Percentiles rank a stretch among this genome's conserved stretches.
phyloP scores from a whole-genome alignment of 1,284 basidiomycete genomes.

The Boletellus sp. region DNA sequence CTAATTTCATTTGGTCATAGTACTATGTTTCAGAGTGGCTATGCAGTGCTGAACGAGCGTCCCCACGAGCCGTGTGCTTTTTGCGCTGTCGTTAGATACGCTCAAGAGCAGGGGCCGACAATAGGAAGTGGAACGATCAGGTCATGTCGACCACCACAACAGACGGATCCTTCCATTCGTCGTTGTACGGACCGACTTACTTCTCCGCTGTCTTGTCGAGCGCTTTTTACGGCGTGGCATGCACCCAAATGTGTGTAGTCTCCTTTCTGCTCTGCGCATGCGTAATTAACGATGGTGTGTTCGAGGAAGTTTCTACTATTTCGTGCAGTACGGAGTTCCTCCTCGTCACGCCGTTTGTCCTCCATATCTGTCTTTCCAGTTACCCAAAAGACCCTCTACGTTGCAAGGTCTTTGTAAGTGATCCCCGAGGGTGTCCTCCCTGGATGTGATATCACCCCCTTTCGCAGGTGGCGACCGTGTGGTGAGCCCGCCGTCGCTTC shows the following conservation, averaged over 20 bases:
- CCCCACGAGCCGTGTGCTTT: too few species aligned
- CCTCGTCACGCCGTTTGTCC: neutral
- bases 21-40: too few species aligned
- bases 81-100: too few species aligned
- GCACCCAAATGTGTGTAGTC: slow-evolving; percentile 6
- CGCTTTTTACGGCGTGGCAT: slow-evolving; percentile 5
- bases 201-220: neutral
- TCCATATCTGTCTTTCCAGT: neutral
- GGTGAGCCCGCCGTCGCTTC: neutral
- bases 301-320: neutral
- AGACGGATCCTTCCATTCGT: too few species aligned
- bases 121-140: too few species aligned
- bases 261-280: neutral
- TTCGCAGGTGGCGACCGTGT: neutral
- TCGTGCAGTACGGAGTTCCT: neutral
- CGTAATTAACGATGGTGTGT: too few species aligned
- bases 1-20: too few species aligned
- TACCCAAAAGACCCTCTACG: neutral
- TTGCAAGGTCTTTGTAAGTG: neutral
- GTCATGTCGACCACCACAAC: too few species aligned
- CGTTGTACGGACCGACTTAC: too few species aligned
- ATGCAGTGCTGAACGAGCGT: too few species aligned
- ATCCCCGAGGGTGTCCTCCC: too few species aligned
- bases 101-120: too few species aligned
- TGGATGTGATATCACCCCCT: neutral